Base-by-base conservation (phyloP, 2,329 filamentous ascomycete species). In the Cytospora paraplurivora region DNA sequence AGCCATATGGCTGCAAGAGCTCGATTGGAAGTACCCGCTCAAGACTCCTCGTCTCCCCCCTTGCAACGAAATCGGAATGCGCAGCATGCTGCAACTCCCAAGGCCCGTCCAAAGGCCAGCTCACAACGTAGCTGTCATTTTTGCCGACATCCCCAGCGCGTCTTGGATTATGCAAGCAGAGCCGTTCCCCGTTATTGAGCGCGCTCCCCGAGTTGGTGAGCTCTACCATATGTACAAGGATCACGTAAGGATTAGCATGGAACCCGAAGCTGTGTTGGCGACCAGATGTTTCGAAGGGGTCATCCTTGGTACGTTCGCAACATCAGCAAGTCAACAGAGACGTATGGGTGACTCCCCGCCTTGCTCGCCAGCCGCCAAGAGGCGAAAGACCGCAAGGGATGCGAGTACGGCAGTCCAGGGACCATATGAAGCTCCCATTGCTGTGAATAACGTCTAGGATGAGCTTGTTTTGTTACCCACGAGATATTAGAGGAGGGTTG, bases 121-220 rank as follows among this genome's bases (percentile, higher is more conserved):
- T 38, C 33, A 52, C 37, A 53, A 53, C 1, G 59, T 55, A 4
- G 62, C 62, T 19, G 49, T 64, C 33, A 51, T 64, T 17, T 59
- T 64, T 33, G 59, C 49, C 33, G 62, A 62, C 19, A 37, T 58
- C 10, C 21, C 21, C 13, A 53, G 32, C 8, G 54, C 54, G 32
- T 34, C 49, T 52, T 64, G 62, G 62, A 64, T 64, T 33, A 53
- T 64, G 32, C 27, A 37, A 38, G 44, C 59, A 1, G 10, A 37
- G 1, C 59, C 62, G 7, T 62, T 64, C 10, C 62, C 62, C 33
- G 19, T 38, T 2, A 19, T 55, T 15, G 15, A n/a, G 27, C 59
- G 47, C 4, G 37, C 21, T n/a, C 54, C 62, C 51, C 59, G 54
- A 21, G 34, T 32, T 15, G 62, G 59, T 3, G 47, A 62, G 37